These are phyloP conservation scores for Neonectria hederae DNA, from an alignment of 2,329 filamentous ascomycete species.

Conservation along the genomic window DNA sequence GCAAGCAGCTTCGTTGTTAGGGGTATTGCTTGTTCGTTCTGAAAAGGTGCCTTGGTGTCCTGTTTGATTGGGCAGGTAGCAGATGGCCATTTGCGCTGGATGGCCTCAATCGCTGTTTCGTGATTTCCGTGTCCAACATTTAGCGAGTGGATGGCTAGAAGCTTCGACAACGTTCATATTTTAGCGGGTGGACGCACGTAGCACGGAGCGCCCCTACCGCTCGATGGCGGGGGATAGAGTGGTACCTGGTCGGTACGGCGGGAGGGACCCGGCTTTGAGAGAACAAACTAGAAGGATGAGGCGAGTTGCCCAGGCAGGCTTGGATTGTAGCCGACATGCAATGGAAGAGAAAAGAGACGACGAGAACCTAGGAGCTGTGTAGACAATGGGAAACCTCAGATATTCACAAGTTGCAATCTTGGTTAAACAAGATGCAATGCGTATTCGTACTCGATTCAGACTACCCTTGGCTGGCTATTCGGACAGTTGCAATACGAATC, in stretches of 20 bases:
- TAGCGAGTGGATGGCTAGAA: constrained; percentile 36
- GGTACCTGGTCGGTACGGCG: constrained; percentile 17
- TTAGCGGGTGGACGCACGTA: not conserved
- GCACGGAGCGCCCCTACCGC: not conserved
- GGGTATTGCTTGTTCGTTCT: not conserved
- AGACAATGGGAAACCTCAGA: not conserved
- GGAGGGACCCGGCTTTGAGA: constrained; percentile 1
- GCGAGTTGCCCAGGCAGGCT: not conserved
- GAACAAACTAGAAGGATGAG: constrained; percentile 13
- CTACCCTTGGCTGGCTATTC: not conserved
- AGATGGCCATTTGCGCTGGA: not conserved
- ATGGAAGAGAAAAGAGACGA: not conserved
- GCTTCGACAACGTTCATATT: constrained; percentile 29
- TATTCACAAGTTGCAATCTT: not conserved
- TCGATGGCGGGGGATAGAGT: constrained; percentile 7
- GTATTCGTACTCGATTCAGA: not conserved
- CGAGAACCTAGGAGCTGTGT: not conserved
- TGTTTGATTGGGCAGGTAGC: not conserved
- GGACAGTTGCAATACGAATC: not conserved
- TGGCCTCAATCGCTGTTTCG: constrained; percentile 6
- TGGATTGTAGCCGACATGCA: not conserved
- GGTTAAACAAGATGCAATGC: not conserved
- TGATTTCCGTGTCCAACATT: not conserved
- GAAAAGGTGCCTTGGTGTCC: not conserved
- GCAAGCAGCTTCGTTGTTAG: constrained; percentile 5